Percentiles rank a stretch among this genome's conserved stretches.
These are phyloP conservation scores for Pyracantha coccinea DNA, from an alignment of 331 rosid species.

Conservation along the genomic window DNA sequence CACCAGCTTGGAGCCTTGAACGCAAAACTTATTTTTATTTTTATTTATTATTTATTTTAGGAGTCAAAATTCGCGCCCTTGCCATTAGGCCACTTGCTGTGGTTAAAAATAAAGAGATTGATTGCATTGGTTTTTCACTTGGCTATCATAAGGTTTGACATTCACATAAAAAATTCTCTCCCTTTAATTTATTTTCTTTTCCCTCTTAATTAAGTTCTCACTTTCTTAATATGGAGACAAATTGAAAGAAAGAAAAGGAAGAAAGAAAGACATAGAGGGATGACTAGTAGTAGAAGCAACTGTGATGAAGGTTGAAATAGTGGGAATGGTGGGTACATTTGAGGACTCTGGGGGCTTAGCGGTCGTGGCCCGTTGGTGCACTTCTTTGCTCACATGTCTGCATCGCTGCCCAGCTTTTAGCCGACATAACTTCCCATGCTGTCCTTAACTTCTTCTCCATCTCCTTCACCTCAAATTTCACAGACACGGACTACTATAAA, in stretches of 20 bases:
- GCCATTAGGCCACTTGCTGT: too few species aligned
- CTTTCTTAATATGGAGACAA: neutral
- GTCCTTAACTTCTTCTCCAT: conserved; percentile 43
- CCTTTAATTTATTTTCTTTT: too few species aligned
- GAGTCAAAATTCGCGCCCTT: too few species aligned
- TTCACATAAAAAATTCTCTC: too few species aligned
- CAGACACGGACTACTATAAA: neutral
- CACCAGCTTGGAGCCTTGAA: too few species aligned
- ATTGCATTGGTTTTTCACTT: too few species aligned
- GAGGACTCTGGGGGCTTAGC: conserved; percentile 6
- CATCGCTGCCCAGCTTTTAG: conserved; percentile 52
- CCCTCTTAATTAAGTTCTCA: too few species aligned
- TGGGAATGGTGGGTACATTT: neutral
- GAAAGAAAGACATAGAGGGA: neutral
- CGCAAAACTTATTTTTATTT: too few species aligned
- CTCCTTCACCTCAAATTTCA: neutral
- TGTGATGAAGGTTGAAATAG: neutral
- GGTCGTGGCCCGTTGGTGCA: conserved; percentile 40
- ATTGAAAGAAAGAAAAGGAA: neutral
- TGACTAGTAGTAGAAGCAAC: neutral
- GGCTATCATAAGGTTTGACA: too few species aligned
- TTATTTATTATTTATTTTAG: too few species aligned
- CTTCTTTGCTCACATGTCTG: conserved; percentile 37
- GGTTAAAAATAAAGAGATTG: too few species aligned
- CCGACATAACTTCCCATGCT: conserved; percentile 70